Base-by-base conservation (phyloP, 1,284 basidiomycete species). In the Omphalotus olearius region DNA sequence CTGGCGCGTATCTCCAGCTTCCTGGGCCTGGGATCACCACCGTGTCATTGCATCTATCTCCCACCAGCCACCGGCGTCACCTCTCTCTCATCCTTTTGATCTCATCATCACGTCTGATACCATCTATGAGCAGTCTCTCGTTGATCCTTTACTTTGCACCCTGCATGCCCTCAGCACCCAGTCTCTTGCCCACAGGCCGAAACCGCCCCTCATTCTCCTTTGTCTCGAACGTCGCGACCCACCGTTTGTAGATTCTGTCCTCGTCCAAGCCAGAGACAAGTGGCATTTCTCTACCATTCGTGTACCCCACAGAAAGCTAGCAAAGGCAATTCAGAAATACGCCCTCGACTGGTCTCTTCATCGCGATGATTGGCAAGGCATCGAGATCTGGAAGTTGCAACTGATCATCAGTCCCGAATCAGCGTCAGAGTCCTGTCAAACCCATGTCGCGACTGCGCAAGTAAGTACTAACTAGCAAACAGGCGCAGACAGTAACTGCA, bases 31-130 rank as follows among this genome's bases (percentile, higher is more conserved):
- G 82, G 65, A 74, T 54, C 58, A 78, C 60, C 64, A 63, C 47
- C 60, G 56, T 51, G 66, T 61, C 57, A 75, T 76, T 49, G 71
- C 68, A 13, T 67, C 66, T 26, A 57, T 60, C 47, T 54, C 60
- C 30, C 30, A 20, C 57, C 50, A 39, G 54, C 53, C 23, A 45
- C 57, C 25, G 42, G 44, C 59, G 44, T 53, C 60, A 28, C 51
- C 51, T 43, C 69, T 78, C 13, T 54, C 59, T 10, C 78, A 80
- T 17, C 82, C 82, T 0, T 88, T 88, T 69, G 88, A 94, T 68
- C 74, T 93, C 55, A 84, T 96, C 57, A 66, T 91, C 51, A 85
- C 91, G 14, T 85, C 92, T 51, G 93, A 97, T 67, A 95, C 93
- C 0, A 71, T 95, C 49, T 96, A 94, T 66, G 68, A 75, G 26